phyloP scores from a whole-genome alignment of 192 early-diverging fungal species.

The Obelidium mucronatum region DNA sequence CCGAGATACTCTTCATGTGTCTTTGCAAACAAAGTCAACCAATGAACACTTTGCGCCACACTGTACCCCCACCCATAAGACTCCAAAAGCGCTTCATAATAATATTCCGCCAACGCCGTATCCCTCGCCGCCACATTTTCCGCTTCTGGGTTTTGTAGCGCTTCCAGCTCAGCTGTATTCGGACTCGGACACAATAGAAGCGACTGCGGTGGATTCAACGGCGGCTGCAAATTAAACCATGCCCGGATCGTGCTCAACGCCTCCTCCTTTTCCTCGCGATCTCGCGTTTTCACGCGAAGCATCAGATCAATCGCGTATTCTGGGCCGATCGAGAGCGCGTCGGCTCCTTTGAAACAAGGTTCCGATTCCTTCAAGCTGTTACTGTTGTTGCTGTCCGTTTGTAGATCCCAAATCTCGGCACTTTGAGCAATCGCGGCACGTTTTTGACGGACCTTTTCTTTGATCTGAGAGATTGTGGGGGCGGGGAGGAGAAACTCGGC shows the following conservation, averaged over 20 bases:
- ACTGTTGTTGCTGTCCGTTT: too few species aligned
- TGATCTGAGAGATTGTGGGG: background rate
- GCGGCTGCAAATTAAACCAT: background rate
- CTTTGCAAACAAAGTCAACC: slow-evolving; percentile 17
- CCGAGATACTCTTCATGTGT: background rate
- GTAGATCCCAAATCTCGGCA: background rate
- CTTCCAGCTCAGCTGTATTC: background rate
- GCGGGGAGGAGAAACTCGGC: background rate
- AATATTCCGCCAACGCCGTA: background rate
- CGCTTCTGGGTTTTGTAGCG: background rate
- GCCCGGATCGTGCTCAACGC: background rate
- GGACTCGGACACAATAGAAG: background rate
- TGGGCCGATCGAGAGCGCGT: background rate
- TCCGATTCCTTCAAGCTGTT: too few species aligned
- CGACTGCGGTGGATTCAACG: background rate
- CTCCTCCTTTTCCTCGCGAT: background rate
- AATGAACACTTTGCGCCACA: background rate
- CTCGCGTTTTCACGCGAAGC: background rate
- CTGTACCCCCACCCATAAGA: background rate
- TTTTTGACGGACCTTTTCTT: background rate
- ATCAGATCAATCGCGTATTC: background rate
- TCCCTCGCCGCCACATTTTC: background rate
- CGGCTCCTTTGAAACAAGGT: background rate
- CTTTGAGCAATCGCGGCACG: background rate
- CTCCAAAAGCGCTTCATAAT: background rate